Percentiles rank a stretch among this genome's conserved stretches.
These are phyloP conservation scores for Diaporthe sp. DNA, from an alignment of 2,329 filamentous ascomycete genomes.

Conservation along the genomic window DNA sequence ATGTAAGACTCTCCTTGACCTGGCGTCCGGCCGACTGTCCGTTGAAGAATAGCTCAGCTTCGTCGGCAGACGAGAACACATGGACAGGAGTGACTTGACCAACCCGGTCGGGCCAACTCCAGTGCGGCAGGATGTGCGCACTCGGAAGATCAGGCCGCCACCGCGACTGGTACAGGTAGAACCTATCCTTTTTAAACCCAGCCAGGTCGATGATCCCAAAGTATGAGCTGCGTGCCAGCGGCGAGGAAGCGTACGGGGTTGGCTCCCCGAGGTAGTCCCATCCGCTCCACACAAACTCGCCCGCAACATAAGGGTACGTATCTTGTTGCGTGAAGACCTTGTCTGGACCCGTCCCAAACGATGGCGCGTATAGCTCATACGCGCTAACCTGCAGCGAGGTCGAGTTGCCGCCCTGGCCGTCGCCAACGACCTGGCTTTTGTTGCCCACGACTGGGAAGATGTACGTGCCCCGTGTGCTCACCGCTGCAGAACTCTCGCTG, in stretches of 20 bases:
- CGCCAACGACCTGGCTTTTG: slow-evolving; percentile 54
- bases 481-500: not conserved
- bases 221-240: slow-evolving; percentile 62
- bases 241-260: slow-evolving; percentile 58
- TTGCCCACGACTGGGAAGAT: slow-evolving; percentile 63
- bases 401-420: slow-evolving; percentile 55
- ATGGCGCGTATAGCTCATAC: slow-evolving; percentile 65
- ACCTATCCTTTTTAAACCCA: slow-evolving; percentile 70
- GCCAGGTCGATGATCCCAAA: slow-evolving; percentile 70
- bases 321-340: slow-evolving; percentile 67
- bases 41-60: slow-evolving; percentile 70
- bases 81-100: slow-evolving; percentile 66
- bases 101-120: slow-evolving; percentile 66
- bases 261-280: slow-evolving; percentile 66
- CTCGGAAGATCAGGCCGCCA: slow-evolving; percentile 63
- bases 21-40: slow-evolving; percentile 59
- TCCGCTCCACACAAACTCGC: slow-evolving; percentile 67
- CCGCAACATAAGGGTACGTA: slow-evolving; percentile 62
- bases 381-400: slow-evolving; percentile 57
- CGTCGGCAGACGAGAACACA: slow-evolving; percentile 65
- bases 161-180: slow-evolving; percentile 67
- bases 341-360: slow-evolving; percentile 63
- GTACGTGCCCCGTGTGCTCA: slow-evolving; percentile 56
- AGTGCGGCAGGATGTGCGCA: slow-evolving; percentile 69
- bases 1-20: slow-evolving; percentile 53